These are phyloP conservation scores for Glycyrrhiza uralensis DNA, from an alignment of 306 rosid species.

Conservation along the genomic window DNA sequence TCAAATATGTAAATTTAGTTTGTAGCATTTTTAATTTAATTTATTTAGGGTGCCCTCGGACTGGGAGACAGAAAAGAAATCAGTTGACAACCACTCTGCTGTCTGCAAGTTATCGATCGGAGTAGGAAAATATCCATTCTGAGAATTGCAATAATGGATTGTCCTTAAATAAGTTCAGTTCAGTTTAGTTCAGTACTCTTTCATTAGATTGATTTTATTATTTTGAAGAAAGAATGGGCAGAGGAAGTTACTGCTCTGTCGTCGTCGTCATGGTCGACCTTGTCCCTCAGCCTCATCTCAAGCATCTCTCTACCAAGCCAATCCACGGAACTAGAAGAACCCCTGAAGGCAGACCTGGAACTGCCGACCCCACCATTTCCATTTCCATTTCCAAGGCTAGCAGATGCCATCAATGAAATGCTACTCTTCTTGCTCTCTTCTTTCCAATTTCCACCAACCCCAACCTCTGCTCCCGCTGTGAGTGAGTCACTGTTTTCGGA, in stretches of 20 bases:
- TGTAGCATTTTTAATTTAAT: not conserved
- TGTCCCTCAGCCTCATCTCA: constrained; percentile 80
- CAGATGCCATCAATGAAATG: constrained; percentile 70
- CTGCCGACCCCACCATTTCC: constrained; percentile 80
- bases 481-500: not conserved
- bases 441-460: constrained; percentile 37
- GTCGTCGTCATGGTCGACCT: constrained; percentile 50
- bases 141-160: not conserved
- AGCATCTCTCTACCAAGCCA: constrained; percentile 99
- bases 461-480: constrained; percentile 26
- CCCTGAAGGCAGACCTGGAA: constrained; percentile 88
- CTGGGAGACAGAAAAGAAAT: not conserved
- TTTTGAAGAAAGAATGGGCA: not conserved
- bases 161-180: not conserved
- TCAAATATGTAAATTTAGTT: not conserved
- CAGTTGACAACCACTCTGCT: not conserved
- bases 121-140: not conserved
- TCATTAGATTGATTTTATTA: not conserved
- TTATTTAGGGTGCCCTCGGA: too few species aligned
- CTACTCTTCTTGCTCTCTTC: constrained; percentile 25
- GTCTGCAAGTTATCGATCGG: not conserved
- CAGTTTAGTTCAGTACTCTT: not conserved
- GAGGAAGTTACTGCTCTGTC: constrained; percentile 45
- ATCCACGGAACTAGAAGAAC: constrained; percentile 84
- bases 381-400: constrained; percentile 62